Base-by-base conservation (phyloP, 768 basidiomycete species). In the Udeniomyces megalosporus region DNA sequence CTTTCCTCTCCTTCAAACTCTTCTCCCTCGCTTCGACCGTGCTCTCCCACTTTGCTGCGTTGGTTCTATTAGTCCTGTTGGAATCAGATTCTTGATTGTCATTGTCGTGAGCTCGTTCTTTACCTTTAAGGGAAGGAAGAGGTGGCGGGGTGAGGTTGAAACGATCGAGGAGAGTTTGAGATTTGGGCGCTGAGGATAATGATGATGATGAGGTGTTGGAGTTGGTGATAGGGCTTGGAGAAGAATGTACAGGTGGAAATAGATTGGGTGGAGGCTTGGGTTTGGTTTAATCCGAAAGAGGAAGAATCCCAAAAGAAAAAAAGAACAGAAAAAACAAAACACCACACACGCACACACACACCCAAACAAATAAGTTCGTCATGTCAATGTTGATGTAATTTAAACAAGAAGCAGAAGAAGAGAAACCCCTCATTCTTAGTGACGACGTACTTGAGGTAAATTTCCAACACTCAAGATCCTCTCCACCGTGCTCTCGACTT, bases 1-100 rank as follows among this genome's bases (percentile, higher is more conserved):
- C 73, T 60, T 74, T 74, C 61, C 72, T 64, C 64, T 70, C 69
- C 61, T 58, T 70, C 64, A 74, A 58, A 11, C 65, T 69, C 49
- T 60, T 52, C 66, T 71, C 70, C 46, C 71, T 58, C 58, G 66
- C 67, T 62, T 71, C 70, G 49, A 61, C 66, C 51, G 69, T 69
- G 51, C 67, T 67, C 24, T 67, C 71, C 73, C 71, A 72, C 46
- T 70, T 70, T 2, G 60, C 60, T 4, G 60, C 60, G 20, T 61
- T 61, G 17, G 45, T 54, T 17, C 58, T 57, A 28, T 46, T 57
- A 28, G 22, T 20, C 31, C 32, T 46, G 11, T 22, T 22, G 7
- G 12, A 48, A 2, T 5, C 31, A 20, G 2, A 26, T 3, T 7
- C 31, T 11, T 6, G 17, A 20, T 58, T 44, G 45, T 17, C 55